Evolutionary conservation across 2,329 filamentous ascomycete genomes (phyloP).

Genomic region (Claviceps sp.): DNA sequence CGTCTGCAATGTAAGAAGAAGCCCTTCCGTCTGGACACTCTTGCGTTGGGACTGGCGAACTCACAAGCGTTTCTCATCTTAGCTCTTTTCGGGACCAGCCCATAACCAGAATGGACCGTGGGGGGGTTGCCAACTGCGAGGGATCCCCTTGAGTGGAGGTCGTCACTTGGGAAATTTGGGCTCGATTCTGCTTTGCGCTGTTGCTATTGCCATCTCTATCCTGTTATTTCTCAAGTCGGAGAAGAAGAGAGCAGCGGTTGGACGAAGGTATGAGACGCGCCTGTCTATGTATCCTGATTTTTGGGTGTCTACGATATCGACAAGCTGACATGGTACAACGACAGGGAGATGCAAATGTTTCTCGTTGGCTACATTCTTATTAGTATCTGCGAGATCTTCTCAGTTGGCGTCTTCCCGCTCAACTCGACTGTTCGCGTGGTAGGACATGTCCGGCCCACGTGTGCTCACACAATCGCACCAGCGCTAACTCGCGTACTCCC

Average conservation of each 20-base stretch:
- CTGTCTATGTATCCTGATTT: neutral
- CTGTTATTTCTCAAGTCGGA: slow-evolving; percentile 72
- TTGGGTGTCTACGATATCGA: neutral
- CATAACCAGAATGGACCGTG: slow-evolving; percentile 46
- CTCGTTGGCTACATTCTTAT: slow-evolving; percentile 75
- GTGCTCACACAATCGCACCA: slow-evolving; percentile 18
- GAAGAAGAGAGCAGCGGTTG: slow-evolving; percentile 84
- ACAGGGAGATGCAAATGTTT: slow-evolving; percentile 93
- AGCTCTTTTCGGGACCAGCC: slow-evolving; percentile 42
- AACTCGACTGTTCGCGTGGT: slow-evolving; percentile 57
- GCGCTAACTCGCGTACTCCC: slow-evolving; percentile 37
- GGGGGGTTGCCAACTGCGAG: slow-evolving; percentile 61
- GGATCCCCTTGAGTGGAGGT: slow-evolving; percentile 56
- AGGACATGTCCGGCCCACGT: slow-evolving; percentile 21
- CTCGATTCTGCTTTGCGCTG: slow-evolving; percentile 70
- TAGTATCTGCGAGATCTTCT: slow-evolving; percentile 92
- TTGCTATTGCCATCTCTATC: slow-evolving; percentile 56
- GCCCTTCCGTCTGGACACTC: neutral
- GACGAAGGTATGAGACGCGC: slow-evolving; percentile 54
- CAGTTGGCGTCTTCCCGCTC: slow-evolving; percentile 78
- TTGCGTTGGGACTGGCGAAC: slow-evolving; percentile 3
- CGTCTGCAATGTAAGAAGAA: slow-evolving; percentile 61
- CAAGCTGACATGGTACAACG: slow-evolving; percentile 5
- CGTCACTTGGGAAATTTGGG: slow-evolving; percentile 72
- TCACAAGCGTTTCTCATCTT: slow-evolving; percentile 1